phyloP scores from a whole-genome alignment of 371 early-diverging fungal species.

The Rhizopus arrhizus region DNA sequence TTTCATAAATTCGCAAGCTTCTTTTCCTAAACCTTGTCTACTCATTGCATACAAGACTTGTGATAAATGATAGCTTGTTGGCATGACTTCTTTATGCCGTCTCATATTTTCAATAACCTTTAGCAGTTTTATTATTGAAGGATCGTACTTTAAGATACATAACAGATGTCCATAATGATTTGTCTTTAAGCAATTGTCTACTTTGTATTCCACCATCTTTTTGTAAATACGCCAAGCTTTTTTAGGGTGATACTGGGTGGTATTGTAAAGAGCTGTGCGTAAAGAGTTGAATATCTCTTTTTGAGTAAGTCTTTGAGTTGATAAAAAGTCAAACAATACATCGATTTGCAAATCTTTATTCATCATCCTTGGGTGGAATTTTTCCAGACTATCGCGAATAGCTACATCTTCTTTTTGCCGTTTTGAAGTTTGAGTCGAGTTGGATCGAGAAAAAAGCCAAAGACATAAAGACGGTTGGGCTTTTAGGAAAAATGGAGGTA shows the following conservation, averaged over 20 bases:
- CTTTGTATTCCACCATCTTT: conserved; percentile 29
- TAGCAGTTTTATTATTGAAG: conserved; percentile 24
- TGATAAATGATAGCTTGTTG: conserved; percentile 20
- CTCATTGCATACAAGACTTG: conserved; percentile 44
- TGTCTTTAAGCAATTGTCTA: conserved; percentile 28
- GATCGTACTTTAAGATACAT: conserved; percentile 38
- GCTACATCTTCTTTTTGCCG: conserved; percentile 2
- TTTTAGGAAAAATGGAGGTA: neutral
- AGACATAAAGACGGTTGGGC: conserved; percentile 10
- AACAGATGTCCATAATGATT: conserved; percentile 46
- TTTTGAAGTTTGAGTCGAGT: conserved; percentile 6
- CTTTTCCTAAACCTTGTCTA: conserved; percentile 28
- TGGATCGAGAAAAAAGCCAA: conserved; percentile 10
- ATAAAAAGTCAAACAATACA: conserved; percentile 1
- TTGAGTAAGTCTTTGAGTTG: neutral
- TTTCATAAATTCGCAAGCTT: conserved; percentile 27
- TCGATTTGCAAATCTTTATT: conserved; percentile 17
- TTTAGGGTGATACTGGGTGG: conserved; percentile 19
- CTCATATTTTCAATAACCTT: conserved; percentile 36
- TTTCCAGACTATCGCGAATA: neutral
- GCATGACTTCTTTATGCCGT: conserved; percentile 2
- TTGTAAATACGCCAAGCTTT: conserved; percentile 44
- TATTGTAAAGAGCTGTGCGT: conserved; percentile 37
- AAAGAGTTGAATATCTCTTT: conserved; percentile 31
- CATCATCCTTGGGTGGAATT: conserved; percentile 16